A percentile compares a stretch with the other conserved stretches of the same genome.
Evolutionary conservation across 768 basidiomycete species (phyloP).

Genomic region (Suillus cothurnatus): DNA sequence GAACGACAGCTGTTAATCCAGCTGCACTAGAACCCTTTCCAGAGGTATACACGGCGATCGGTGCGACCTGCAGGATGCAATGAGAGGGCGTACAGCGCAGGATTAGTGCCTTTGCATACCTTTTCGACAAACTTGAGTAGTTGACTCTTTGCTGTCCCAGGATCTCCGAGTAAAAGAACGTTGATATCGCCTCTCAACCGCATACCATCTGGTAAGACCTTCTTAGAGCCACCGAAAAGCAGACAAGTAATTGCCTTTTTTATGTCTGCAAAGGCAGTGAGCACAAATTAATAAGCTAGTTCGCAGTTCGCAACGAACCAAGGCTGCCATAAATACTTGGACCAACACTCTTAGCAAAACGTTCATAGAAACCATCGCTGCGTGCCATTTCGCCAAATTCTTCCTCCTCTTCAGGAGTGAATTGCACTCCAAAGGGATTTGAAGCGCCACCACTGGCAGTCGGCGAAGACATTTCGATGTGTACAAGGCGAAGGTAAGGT

Average conservation of each 20-base stretch:
- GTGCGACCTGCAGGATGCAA: slow-evolving; percentile 68
- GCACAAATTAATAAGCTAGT: background rate
- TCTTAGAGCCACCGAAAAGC: slow-evolving; percentile 97
- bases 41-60: slow-evolving; percentile 97
- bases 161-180: slow-evolving; percentile 93
- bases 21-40: slow-evolving; percentile 99
- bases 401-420: slow-evolving; percentile 95
- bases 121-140: slow-evolving; percentile 99
- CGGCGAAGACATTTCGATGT: slow-evolving; percentile 87
- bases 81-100: slow-evolving; percentile 5
- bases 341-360: slow-evolving; percentile 91
- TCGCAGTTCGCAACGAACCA: slow-evolving; percentile 47
- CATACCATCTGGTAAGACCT: slow-evolving; percentile 96
- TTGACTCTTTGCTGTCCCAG: slow-evolving; percentile 98
- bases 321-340: slow-evolving; percentile 96
- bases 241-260: slow-evolving; percentile 97
- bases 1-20: slow-evolving; percentile 96
- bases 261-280: slow-evolving; percentile 65
- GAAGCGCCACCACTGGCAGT: slow-evolving; percentile 69
- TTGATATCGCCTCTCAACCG: slow-evolving; percentile 97
- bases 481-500: slow-evolving; percentile 91
- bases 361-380: slow-evolving; percentile 88
- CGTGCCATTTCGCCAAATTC: slow-evolving; percentile 92
- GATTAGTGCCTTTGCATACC: slow-evolving; percentile 36
- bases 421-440: slow-evolving; percentile 86